Base-by-base conservation (phyloP, 257 asterid species). In the Nicotiana otophora region DNA sequence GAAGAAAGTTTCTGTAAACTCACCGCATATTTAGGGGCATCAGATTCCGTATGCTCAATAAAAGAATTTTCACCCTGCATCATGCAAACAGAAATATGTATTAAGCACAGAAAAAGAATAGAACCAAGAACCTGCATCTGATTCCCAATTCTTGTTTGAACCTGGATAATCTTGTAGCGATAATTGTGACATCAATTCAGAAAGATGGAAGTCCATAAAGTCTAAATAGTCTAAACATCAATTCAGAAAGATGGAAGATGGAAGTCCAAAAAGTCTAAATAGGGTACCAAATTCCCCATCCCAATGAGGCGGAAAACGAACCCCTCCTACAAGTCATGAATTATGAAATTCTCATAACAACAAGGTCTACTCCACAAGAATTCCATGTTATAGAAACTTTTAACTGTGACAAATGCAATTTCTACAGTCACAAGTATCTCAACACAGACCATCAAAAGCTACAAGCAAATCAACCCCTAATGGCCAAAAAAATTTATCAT, bases 1-100 rank as follows among this genome's bases (percentile, higher is more conserved):
- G 76, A 67, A 67, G 28, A 17, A 28, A 75, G 4, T 81, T 77
- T 62, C 78, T 81, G 83, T 84, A 9, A 42, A 90, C 98, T 92
- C 88, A 96, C 99, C 36, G 98, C 99, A 90, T 94, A 96, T 87
- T 82, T 92, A 46, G 95, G 96, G 84, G 87, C 83, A 83, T 89
- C 95, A 81, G 83, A 83, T 79, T 83, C 92, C 90, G 87, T 89
- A 51, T 81, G 66, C 77, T 83, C 87, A 10, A 69, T 84, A 81
- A 86, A 81, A 26, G 87, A 70, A 75, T 51, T 85, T 53, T 84
- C 89, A 81, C 64, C 93, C 97, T 96, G 95, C 87, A 86, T 61
- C 81, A 77, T 70, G 78, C 65, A 53, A 67, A 81, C 55, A 82
- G 69, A 80, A 78, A 53, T 7, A 85, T 12, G 53, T 63, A 67